A percentile compares a stretch with the other conserved stretches of the same genome.
Conservation (phyloP, 306 rosid species). For the Malus sieversii region DNA sequence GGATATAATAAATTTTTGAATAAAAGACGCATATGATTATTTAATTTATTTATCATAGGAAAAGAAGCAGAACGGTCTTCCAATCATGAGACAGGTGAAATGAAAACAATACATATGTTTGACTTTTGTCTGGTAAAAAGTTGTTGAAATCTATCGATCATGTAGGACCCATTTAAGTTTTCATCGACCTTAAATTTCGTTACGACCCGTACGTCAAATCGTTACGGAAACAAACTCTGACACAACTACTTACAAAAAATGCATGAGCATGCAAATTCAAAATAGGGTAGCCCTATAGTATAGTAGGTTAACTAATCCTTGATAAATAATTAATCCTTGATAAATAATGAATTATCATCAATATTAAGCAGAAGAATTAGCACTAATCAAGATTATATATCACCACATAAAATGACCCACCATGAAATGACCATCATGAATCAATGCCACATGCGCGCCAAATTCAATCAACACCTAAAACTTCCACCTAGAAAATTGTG, state of each 20-base stretch:
- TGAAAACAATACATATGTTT: not conserved
- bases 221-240: not conserved
- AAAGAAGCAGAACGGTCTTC: rapidly evolving
- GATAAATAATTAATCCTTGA: not conserved
- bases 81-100: not conserved
- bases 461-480: slow-evolving; percentile 11
- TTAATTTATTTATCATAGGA: not conserved
- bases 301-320: not conserved
- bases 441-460: slow-evolving; percentile 3
- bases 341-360: not conserved
- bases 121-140: not conserved
- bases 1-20: not conserved
- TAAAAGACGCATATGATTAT: no score
- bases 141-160: not conserved
- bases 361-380: not conserved
- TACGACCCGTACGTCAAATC: not conserved
- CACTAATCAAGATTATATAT: not conserved
- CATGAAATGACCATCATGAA: not conserved
- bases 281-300: not conserved
- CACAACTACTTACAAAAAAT: not conserved
- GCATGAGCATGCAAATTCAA: not conserved
- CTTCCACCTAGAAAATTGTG: slow-evolving; percentile 4
- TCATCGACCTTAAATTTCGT: not conserved
- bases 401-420: not conserved
- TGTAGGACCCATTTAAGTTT: not conserved